Evolutionary conservation across 108 stramenopile genomes (phyloP).

Genomic region (Pelagomonas calceolata): DNA sequence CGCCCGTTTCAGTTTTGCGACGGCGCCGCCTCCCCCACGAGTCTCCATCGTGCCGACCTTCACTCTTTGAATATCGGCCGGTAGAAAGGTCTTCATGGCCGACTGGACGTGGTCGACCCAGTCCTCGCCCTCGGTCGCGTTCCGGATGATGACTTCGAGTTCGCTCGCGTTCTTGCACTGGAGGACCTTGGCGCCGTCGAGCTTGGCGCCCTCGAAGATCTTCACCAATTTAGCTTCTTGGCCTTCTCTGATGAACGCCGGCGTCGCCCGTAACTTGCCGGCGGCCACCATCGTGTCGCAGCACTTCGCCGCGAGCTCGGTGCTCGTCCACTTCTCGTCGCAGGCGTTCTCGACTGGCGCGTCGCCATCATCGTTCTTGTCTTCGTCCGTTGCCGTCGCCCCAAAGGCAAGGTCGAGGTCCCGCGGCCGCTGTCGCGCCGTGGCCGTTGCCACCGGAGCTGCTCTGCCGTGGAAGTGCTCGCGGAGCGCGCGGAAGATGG

Average conservation of each 20-base stretch:
- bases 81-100: not conserved
- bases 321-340: not conserved
- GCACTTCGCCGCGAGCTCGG: not conserved
- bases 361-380: no score
- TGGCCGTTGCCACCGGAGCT: no score
- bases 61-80: not conserved
- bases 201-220: not conserved
- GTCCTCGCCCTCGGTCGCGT: not conserved
- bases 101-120: not conserved
- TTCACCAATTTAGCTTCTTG: not conserved
- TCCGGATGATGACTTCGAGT: not conserved
- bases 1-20: no score
- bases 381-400: no score
- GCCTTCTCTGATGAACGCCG: not conserved
- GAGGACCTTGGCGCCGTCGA: not conserved
- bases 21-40: no score
- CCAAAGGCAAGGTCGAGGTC: no score
- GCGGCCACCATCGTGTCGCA: not conserved
- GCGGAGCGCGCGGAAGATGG: no score
- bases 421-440: no score
- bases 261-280: not conserved
- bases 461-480: no score
- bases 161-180: not conserved
- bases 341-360: not conserved
- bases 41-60: not conserved